Evolutionary conservation across 1,284 basidiomycete species (phyloP).

Genomic region (Austroboletus niveus): DNA sequence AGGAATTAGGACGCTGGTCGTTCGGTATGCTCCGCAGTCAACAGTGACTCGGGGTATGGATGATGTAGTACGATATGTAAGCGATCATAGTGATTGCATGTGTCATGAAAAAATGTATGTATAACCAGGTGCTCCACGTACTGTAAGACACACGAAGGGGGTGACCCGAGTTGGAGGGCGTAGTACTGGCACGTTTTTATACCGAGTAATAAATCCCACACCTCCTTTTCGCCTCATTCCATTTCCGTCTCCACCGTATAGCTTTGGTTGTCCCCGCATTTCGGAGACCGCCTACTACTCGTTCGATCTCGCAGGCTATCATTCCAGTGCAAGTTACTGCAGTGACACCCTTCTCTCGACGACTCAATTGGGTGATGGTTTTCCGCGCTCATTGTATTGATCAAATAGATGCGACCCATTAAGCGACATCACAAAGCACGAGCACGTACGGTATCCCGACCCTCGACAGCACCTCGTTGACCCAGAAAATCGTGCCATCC

Average conservation of each 20-base stretch:
- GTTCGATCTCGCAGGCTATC: too few relatives aligned
- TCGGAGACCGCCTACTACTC: too few relatives aligned
- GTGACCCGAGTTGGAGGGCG: too few relatives aligned
- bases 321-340: too few relatives aligned
- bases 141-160: not conserved
- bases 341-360: too few relatives aligned
- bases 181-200: not conserved
- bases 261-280: too few relatives aligned
- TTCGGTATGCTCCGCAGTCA: slow-evolving; percentile 8
- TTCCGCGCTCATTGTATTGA: not conserved
- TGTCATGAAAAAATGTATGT: not conserved
- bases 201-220: not conserved
- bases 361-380: too few relatives aligned
- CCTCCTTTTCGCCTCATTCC: not conserved
- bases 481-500: too few relatives aligned
- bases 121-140: not conserved
- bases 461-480: not conserved
- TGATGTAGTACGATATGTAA: slow-evolving; percentile 22
- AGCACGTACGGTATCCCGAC: not conserved
- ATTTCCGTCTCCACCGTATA: too few relatives aligned
- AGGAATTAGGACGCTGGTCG: slow-evolving; percentile 21
- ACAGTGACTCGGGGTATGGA: slow-evolving; percentile 1
- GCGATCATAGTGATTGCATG: not conserved
- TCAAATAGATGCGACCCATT: not conserved
- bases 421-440: not conserved